Evolutionary conservation across 164 flowering plant genomes (phyloP), one percentile per base, ranked within the genome.

Genomic region (Litsea cubeba): DNA sequence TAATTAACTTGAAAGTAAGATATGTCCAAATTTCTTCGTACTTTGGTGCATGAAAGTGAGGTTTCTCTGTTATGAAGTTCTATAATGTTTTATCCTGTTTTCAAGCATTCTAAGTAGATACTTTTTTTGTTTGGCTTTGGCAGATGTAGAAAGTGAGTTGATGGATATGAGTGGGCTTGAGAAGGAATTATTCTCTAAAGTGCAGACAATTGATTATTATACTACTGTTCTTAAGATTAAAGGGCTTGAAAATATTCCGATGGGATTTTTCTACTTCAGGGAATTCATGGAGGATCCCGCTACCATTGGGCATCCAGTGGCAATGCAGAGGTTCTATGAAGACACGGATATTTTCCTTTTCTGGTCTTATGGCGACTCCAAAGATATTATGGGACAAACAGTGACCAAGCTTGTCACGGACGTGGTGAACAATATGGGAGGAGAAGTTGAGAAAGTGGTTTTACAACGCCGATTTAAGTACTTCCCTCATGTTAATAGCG

Each of bases 341-440:
- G 91, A 90, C 71, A 86, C 92, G 2, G 75, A 91, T 73, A 78
- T 91, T 75, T 88, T 86, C 82, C 74, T 91, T 65, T 88, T 90
- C 84, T 91, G 97, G 97, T 91, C 97, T 15, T 91, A 91, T 51
- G 97, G 97, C 3, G 87, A 91, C 74, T 84, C 92, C 22, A 79
- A 57, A 1, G 83, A 87, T 73, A 81, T 90, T 46, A 81, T 7
- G 64, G 94, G 89, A 64, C 76, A 76, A 15, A 80, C 23, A 22
- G 91, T 91, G 60, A 84, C 80, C 18, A 82, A 86, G 70, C 84
- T 85, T 50, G 88, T 88, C 35, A 80, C 76, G 20, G 76, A 84
- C 4, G 79, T 82, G 66, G 90, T 84, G 67, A 79, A 76, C 72
- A 78, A 73, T 66, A 90, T 91, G 79, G 92, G 97, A 24, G 91